A percentile compares a stretch with the other conserved stretches of the same genome.
Evolutionary conservation across 306 rosid genomes (phyloP).

Genomic region (Rosa lucieae): DNA sequence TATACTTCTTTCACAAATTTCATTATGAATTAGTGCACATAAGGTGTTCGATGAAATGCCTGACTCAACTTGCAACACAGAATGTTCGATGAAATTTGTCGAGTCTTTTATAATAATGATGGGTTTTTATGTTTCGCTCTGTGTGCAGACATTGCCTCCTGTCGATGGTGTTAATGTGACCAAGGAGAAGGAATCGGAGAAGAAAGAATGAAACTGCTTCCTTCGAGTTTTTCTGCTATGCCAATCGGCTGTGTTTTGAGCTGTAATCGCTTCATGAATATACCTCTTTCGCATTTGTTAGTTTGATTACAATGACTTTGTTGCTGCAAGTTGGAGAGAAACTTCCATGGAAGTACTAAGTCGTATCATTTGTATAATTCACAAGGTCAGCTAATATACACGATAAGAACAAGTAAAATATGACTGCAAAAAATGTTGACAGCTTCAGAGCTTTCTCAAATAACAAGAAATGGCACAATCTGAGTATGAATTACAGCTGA

Average conservation of each 20-base stretch:
- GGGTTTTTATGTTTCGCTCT: background rate
- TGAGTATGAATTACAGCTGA: background rate
- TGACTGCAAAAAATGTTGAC: background rate
- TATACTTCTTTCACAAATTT: background rate
- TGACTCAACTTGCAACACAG: background rate
- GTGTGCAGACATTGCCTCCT: constrained; percentile 23
- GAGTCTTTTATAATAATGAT: background rate
- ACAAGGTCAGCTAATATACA: background rate
- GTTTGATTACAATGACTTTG: background rate
- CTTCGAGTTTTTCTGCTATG: background rate
- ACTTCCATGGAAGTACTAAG: background rate
- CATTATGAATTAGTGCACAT: background rate
- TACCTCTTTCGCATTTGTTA: background rate
- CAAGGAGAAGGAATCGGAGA: background rate
- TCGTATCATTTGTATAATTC: background rate
- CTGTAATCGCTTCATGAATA: background rate
- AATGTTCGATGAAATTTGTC: background rate
- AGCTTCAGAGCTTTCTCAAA: background rate
- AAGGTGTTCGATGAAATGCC: constrained; percentile 25
- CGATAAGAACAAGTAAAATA: background rate
- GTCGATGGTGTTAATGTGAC: background rate
- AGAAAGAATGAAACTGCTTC: background rate
- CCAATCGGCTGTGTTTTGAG: background rate
- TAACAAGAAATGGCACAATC: background rate
- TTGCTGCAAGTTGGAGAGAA: background rate